Conservation (phyloP, 495 filamentous ascomycete species). For the Oidiodendron maius region DNA sequence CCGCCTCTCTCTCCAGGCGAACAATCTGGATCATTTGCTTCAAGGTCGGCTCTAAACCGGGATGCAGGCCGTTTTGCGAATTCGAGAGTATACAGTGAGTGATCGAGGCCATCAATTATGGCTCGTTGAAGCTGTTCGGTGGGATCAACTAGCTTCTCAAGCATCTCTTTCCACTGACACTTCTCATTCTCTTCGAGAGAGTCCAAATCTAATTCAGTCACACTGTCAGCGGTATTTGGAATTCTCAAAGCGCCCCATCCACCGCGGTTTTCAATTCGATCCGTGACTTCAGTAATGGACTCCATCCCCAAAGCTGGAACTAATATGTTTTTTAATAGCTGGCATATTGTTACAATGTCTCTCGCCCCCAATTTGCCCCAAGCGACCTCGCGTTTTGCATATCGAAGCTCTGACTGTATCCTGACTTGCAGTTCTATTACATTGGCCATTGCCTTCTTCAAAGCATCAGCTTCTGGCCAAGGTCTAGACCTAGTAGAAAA, state of each 20-base stretch:
- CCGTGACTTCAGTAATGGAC: conserved; percentile 2
- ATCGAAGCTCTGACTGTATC: conserved; percentile 59
- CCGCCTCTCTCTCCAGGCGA: conserved; percentile 59
- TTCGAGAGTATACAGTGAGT: conserved; percentile 52
- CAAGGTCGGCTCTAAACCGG: conserved; percentile 46
- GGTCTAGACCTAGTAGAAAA: not conserved
- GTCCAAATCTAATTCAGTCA: not conserved
- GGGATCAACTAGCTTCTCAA: not conserved
- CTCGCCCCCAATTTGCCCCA: conserved; percentile 62
- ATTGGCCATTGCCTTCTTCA: conserved; percentile 42
- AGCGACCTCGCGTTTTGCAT: conserved; percentile 73
- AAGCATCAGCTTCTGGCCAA: conserved; percentile 33
- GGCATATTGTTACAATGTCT: conserved; percentile 29
- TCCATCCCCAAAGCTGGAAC: not conserved
- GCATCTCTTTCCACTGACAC: conserved; percentile 1
- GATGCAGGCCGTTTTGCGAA: conserved; percentile 43
- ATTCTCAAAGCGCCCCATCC: not conserved
- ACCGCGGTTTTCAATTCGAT: conserved; percentile 2
- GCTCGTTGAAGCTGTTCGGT: conserved; percentile 19
- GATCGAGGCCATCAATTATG: conserved; percentile 64
- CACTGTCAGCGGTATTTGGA: not conserved
- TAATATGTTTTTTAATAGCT: not conserved
- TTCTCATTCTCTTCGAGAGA: conserved; percentile 2
- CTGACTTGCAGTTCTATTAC: conserved; percentile 62
- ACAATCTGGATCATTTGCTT: conserved; percentile 44